Evolutionary conservation across 208 protist species (phyloP).

Genomic region (Acanthamoeba culbertsoni): DNA sequence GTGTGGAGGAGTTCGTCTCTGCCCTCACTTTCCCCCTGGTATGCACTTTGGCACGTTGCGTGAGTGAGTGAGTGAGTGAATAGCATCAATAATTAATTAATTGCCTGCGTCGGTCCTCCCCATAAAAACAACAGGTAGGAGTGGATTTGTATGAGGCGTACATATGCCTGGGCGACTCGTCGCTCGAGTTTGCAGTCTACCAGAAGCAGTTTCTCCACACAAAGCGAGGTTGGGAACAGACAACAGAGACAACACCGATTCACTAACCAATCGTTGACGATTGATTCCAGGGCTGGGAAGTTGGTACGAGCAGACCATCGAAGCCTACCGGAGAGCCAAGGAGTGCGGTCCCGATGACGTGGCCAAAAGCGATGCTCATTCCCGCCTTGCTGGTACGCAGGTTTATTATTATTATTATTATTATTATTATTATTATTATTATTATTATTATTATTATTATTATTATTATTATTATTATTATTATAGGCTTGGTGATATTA

Average conservation of each 20-base stretch:
- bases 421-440: background rate
- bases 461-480: background rate
- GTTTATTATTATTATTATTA: background rate
- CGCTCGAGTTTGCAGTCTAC: background rate
- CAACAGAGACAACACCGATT: no score
- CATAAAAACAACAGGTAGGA: background rate
- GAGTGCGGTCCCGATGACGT: background rate
- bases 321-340: background rate
- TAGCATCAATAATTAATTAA: no score
- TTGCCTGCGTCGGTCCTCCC: background rate
- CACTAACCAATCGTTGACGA: no score
- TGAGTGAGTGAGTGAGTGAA: background rate
- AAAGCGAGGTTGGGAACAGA: background rate
- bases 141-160: background rate
- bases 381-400: background rate
- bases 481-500: background rate
- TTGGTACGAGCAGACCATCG: background rate
- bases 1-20: background rate
- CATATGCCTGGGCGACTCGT: background rate
- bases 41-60: background rate
- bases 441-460: background rate
- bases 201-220: background rate
- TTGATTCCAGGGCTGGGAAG: background rate
- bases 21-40: background rate
- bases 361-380: background rate